These are phyloP conservation scores for Tetrapisispora taiwanensis DNA, from an alignment of 805 yeast species.

Conservation along the genomic window DNA sequence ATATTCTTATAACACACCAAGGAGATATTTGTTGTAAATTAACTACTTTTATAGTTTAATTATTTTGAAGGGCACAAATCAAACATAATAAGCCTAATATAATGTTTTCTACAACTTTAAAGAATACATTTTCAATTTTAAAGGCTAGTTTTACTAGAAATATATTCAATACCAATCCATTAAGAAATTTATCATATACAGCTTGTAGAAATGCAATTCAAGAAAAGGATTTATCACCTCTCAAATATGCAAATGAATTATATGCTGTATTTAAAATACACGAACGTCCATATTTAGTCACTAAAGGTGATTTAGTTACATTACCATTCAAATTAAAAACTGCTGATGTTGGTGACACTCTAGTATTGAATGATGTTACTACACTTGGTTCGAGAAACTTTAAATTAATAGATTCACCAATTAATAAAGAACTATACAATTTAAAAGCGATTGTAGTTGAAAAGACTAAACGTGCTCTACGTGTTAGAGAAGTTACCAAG, in stretches of 20 bases:
- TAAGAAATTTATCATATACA: neutral
- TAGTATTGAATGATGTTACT: slow-evolving; percentile 62
- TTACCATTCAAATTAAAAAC: slow-evolving; percentile 70
- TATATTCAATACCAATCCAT: neutral
- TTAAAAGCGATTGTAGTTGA: slow-evolving; percentile 77
- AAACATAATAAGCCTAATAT: too few species aligned
- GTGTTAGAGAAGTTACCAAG: slow-evolving; percentile 62
- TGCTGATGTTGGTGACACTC: slow-evolving; percentile 75
- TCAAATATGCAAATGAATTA: slow-evolving; percentile 57
- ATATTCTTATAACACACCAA: too few species aligned
- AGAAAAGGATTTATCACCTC: slow-evolving; percentile 40
- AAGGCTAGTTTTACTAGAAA: neutral
- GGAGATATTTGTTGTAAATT: too few species aligned
- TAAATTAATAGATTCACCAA: slow-evolving; percentile 49
- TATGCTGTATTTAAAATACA: slow-evolving; percentile 80
- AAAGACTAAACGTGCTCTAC: slow-evolving; percentile 71
- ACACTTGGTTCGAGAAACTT: slow-evolving; percentile 79
- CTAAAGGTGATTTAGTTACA: slow-evolving; percentile 78
- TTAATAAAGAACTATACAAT: slow-evolving; percentile 44
- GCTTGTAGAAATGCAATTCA: neutral
- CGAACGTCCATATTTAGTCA: slow-evolving; percentile 76
- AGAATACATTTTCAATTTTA: neutral
- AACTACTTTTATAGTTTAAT: too few species aligned
- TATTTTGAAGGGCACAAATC: too few species aligned
- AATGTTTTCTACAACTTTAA: neutral